Evolutionary conservation across 2,329 filamentous ascomycete genomes (phyloP), one percentile per base, ranked within the genome.

Genomic region (Alternaria infectoria): DNA sequence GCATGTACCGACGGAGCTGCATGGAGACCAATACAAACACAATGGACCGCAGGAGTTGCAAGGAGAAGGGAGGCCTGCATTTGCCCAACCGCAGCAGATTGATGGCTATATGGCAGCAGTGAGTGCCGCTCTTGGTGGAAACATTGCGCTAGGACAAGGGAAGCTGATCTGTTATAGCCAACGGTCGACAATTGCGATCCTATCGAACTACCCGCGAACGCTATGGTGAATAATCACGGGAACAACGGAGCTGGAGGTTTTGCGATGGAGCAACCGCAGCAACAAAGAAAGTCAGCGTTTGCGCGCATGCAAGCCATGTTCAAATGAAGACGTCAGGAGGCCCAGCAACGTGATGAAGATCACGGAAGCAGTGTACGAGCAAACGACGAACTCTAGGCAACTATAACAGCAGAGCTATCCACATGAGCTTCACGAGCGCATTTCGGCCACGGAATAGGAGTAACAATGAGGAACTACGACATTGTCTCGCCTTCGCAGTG

Each of bases 11-110:
- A 25, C 28, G 8, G 45, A 58, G 40, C 36, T 44, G 8, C 36
- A 45, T 9, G 21, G 7, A 43, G 32, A 61, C 26, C 23, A 21
- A 12, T 26, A 50, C 32, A 40, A 23, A 12, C 46, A 63, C 10
- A 25, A 54, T 15, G 63, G 61, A 2, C 61, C 67, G 13, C 23
- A 61, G 44, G 67, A 69, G 30, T 28, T 68, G 19, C 62, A 67
- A 15, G 59, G 60, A 28, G 40, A 28, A 43, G 60, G 15, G n/a
- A 55, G 51, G 9, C 26, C 44, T 10, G 25, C 21, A 9, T 46
- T 10, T 32, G 23, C 12, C 10, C 50, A 52, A 23, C 43, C 44
- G 10, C 67, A 64, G 12, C 57, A 69, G 28, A 44, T 68, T 25
- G 62, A 67, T 30, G 65, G 65, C 4, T 60, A 60, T 23, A 49